Percentiles rank a stretch among this genome's conserved stretches.
These are phyloP conservation scores for Blastocystis hominis DNA, from an alignment of 352 stramenopile genomes.

Conservation along the genomic window DNA sequence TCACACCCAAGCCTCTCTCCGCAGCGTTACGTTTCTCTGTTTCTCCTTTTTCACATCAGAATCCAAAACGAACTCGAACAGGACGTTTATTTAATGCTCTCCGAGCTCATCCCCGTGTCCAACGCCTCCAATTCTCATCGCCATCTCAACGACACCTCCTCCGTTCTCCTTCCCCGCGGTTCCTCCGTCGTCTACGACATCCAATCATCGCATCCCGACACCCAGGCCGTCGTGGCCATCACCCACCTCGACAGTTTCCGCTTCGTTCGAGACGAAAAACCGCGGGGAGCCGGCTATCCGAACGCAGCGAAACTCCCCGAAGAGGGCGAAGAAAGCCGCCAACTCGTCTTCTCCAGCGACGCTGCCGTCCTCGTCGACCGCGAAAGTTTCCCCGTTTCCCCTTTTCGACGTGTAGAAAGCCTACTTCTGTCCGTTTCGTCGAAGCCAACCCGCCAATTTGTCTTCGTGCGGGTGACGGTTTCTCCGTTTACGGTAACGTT, in stretches of 20 bases:
- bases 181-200: not conserved
- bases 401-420: not conserved
- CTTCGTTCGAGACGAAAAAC: not conserved
- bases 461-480: not conserved
- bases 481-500: not conserved
- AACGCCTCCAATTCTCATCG: not conserved
- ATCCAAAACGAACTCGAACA: conserved; percentile 14
- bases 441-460: not conserved
- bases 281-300: not conserved
- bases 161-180: not conserved
- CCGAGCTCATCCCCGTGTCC: not conserved
- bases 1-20: not conserved
- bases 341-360: not conserved
- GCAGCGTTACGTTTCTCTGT: not conserved
- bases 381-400: not conserved
- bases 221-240: not conserved
- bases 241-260: not conserved
- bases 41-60: not conserved
- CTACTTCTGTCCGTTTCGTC: not conserved
- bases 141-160: not conserved
- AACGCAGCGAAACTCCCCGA: not conserved
- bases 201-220: not conserved
- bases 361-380: not conserved
- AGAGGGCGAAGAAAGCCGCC: not conserved
- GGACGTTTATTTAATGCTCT: not conserved